Evolutionary conservation across 306 rosid species (phyloP), one percentile per base, ranked within the genome.

Genomic region (Boehmeria nivea): DNA sequence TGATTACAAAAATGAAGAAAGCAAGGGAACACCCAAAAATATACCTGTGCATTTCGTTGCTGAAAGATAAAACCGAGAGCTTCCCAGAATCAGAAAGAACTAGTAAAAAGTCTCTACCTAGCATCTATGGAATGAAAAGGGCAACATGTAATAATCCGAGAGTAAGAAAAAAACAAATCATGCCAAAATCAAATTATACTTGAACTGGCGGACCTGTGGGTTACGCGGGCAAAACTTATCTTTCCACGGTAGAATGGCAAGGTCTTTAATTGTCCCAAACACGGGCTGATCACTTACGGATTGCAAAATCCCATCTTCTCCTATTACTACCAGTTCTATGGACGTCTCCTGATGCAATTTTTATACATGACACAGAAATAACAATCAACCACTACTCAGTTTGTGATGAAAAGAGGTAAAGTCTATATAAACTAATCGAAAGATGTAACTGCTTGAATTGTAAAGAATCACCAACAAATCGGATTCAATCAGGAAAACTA

Each of bases 21-120:
- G 51, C 18, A 26, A 51, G 5, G 61, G 9, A 40, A 40, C 4
- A 40, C n/a, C 45, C 45, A 65, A 71, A 28, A 51, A 34, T 12
- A 13, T 61, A 90, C 98, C 95, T 86, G 85, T 84, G 84, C 98
- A 86, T 90, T 76, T 90, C 88, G 63, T 78, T 84, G 86, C 98
- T 81, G 70, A 90, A 90, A 40, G 90, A 74, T 67, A 90, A 90
- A 73, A 90, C 55, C 1, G 98, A 86, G 49, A 90, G 84, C 83
- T 90, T 90, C 72, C 98, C 95, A 2, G 98, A 90, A 78, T 90
- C 98, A 7, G 98, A 90, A 57, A 85, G 59, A 54, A 87, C 98
- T 61, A 82, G 78, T 72, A 90, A 72, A 43, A 84, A 81, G 60
- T 90, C 98, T 71, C 73, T 86, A 27, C 95, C 98, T 70, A 74